Evolutionary conservation across 257 asterid species (phyloP), one percentile per base, ranked within the genome.

Genomic region (Nicotiana undulata): DNA sequence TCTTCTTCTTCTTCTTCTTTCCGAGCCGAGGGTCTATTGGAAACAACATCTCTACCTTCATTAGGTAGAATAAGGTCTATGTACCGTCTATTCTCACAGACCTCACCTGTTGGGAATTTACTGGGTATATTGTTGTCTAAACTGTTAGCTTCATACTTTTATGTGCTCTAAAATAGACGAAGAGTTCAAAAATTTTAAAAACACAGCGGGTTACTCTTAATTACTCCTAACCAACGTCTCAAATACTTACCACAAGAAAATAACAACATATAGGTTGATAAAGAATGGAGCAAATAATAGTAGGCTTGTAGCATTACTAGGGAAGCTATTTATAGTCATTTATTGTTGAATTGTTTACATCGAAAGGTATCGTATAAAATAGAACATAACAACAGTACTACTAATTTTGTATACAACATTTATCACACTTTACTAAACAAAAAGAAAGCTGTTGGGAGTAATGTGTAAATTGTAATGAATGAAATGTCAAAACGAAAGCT

Each of bases 281-380:
- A 67, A 9, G 18, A 18, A 32, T 3, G 46, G 15, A 16, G 49
- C 4, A 9, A 66, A 66, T 18, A 31, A 31, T 6, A 9, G 55
- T 6, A n/a, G 76, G 52, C 31, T 12, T 68, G 32, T 26, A 68
- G 6, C 2, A 40, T 20, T 40, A 37, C 31, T 68, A 68, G 76
- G 76, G 77, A 12, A 40, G 44, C 77, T 37, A 68, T 68, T 40
- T 18, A 9, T 66, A 66, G 75, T 9, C 17, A 66, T 66, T 66
- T 68, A 40, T 37, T 68, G 77, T 68, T 68, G 58, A 68, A 68
- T 68, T 68, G 77, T 40, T 40, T 68, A 40, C 58, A 20, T 68
- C 32, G 20, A 68, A 3, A 67, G 53, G 53, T 67, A 32, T 32
- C 2, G 28, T 66, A 37, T 37, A 56, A 56, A 56, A 56, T 56